Evolutionary conservation across 768 basidiomycete genomes (phyloP), one percentile per base, ranked within the genome.

Genomic region (Scleroderma citrinum): DNA sequence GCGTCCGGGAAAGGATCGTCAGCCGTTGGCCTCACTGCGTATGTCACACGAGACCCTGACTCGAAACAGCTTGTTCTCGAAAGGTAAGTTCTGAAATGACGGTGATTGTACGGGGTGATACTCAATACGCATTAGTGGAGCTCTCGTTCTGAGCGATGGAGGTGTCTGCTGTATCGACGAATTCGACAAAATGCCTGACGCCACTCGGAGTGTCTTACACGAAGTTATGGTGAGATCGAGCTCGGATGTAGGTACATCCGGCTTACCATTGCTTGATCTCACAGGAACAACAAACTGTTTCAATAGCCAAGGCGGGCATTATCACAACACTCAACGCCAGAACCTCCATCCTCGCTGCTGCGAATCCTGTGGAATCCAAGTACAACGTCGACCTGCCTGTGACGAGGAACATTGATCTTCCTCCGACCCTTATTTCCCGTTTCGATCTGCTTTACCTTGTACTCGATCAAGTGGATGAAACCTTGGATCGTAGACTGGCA

Each of bases 201-300:
- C 90, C 5, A 98, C 96, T 38, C 85, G 96, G 41, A 97, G 96
- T 63, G 95, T 98, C 8, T 80, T 99, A 39, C 96, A 99, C 68
- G 95, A 98, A 81, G 94, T 96, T 14, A 98, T 98, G 95, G 90
- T 91, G 55, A 46, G 76, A 56, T 46, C 26, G n/a, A 3, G 10
- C 52, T 20, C 19, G 2, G 48, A 20, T 23, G 31, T 8, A 14
- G 38, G 23, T 20, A 17, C 7, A 21, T 47, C 30, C 7, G 12
- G 16, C 29, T 37, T 52, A 19, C 50, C 48, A 48, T 26, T 36
- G 36, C 21, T 42, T 17, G 24, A 51, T 16, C 37, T 11, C 10
- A n/a, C 53, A 96, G 94, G 94, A 98, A 80, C 94, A 97, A 83
- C 94, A 97, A 83, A 98, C 95, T 1, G 95, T 97, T 17, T 97